A percentile compares a stretch with the other conserved stretches of the same genome.
Evolutionary conservation across 306 rosid species (phyloP).

Genomic region (Castanea crenata): DNA sequence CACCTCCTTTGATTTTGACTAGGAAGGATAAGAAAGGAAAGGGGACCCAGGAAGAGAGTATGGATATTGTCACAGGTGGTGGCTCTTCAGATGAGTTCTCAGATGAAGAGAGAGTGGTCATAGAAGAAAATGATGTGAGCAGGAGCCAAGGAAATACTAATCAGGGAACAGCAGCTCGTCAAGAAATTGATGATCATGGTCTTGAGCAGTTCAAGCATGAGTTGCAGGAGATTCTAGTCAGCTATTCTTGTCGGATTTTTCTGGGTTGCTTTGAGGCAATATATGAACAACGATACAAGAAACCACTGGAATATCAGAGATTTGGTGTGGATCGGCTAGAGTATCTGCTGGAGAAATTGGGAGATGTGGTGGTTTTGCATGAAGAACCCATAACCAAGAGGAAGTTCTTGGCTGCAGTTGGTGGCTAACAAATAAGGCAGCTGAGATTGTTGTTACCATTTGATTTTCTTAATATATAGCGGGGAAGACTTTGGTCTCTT

Average conservation of each 20-base stretch:
- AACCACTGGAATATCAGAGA: constrained; percentile 51
- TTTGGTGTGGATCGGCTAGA: constrained; percentile 70
- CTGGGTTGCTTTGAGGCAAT: constrained; percentile 71
- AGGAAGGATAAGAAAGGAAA: constrained; percentile 83
- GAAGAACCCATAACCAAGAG: constrained; percentile 77
- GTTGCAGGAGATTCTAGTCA: constrained; percentile 88
- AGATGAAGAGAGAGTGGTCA: constrained; percentile 78
- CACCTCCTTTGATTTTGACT: constrained; percentile 59
- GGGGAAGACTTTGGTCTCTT: constrained; percentile 13
- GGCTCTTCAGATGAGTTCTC: constrained; percentile 85
- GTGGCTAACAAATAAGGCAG: constrained; percentile 33
- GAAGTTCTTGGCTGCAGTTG: constrained; percentile 70
- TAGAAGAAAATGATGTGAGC: constrained; percentile 48
- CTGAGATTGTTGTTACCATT: constrained; percentile 17
- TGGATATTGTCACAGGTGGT: constrained; percentile 39
- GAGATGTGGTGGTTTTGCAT: constrained; percentile 70
- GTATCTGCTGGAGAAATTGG: constrained; percentile 68
- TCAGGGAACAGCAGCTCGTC: constrained; percentile 29
- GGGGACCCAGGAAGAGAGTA: constrained; percentile 55
- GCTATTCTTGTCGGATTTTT: constrained; percentile 84
- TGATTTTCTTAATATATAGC: constrained; percentile 31
- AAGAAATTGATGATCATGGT: constrained; percentile 30
- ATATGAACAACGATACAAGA: constrained; percentile 84
- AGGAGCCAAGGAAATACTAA: constrained; percentile 34
- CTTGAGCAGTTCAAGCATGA: constrained; percentile 74